Evolutionary conservation across 352 stramenopile species (phyloP), one percentile per base, ranked within the genome.

Genomic region (Aphanomyces euteiches): DNA sequence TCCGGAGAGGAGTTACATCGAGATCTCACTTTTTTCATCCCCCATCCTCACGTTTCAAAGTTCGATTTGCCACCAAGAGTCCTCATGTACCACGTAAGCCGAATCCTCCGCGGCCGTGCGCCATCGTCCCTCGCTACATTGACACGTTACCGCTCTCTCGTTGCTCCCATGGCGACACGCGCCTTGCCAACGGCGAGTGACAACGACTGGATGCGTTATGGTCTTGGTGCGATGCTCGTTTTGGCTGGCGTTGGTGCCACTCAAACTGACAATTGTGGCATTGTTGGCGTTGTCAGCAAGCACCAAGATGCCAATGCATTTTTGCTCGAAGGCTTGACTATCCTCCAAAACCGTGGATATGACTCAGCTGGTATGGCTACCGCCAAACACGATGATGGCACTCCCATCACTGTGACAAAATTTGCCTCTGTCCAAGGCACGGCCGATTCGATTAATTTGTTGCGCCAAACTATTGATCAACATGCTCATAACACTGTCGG

Each of bases 301-400:
- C 79, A 77, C 41, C 74, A 85, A 61, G 73, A 92, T 64, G 88
- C 87, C n/a, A 73, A 88, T 28, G 79, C 88, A 19, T 90, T 96
- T 53, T 69, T 96, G 43, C 72, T 96, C 4, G 84, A 96, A 67
- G 90, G 90, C 2, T 74, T 97, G n/a, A 90, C 89, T 37, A 92
- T 95, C 72, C 76, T 97, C 56, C 88, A 95, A 73, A 96, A 99
- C 79, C 88, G 97, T 50, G 97, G 97, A 56, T 99, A 99, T 75
- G 97, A 99, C 77, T 98, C 89, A 67, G 96, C 97, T 0, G 97
- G 97, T 65, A 95, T 99, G 75, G 97, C 95, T 5, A 99, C 97
- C 40, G 83, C 98, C 69, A 78, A 80, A 36, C 53, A 79, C 47
- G 65, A 80, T 15, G 67, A 66, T 34, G 75, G 83, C 38, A 79